A percentile compares a stretch with the other conserved stretches of the same genome.
These are phyloP conservation scores for Coemansia sp. DNA, from an alignment of 192 early-diverging fungal genomes.

Conservation along the genomic window DNA sequence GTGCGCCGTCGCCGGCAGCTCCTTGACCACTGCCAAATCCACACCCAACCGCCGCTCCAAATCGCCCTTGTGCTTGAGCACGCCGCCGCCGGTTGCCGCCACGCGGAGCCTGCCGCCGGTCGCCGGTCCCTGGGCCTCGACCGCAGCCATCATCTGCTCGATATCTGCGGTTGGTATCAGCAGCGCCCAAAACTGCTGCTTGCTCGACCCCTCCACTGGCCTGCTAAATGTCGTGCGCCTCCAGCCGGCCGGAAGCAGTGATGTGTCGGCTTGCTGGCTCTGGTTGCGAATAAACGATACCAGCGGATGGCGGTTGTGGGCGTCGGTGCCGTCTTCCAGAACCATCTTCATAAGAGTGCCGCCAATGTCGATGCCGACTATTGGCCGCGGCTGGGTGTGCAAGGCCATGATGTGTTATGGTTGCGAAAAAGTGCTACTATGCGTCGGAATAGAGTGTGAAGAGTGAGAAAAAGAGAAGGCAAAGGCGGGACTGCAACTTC, in stretches of 20 bases:
- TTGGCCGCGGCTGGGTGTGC: not conserved
- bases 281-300: not conserved
- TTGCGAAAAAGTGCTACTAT: too few relatives aligned
- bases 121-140: not conserved
- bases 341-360: constrained; percentile 26
- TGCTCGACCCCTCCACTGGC: not conserved
- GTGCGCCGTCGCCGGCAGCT: constrained; percentile 23
- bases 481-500: too few relatives aligned
- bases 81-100: constrained; percentile 40
- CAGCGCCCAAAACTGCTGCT: constrained; percentile 5
- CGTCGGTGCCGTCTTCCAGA: not conserved
- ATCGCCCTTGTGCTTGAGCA: constrained; percentile 11
- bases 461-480: too few relatives aligned
- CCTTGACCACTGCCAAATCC: constrained; percentile 17
- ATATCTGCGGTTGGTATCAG: constrained; percentile 21
- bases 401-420: not conserved
- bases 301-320: not conserved
- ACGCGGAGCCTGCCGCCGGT: not conserved
- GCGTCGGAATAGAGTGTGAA: too few relatives aligned
- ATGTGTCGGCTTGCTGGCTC: not conserved
- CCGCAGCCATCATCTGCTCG: constrained; percentile 1
- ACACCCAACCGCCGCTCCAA: constrained; percentile 16
- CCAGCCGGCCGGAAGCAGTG: constrained; percentile 1
- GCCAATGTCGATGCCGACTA: constrained; percentile 36
- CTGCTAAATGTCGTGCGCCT: constrained; percentile 3